A percentile compares a stretch with the other conserved stretches of the same genome.
phyloP scores from a whole-genome alignment of 2,329 filamentous ascomycete genomes.

The Cyclaneusma minus region DNA sequence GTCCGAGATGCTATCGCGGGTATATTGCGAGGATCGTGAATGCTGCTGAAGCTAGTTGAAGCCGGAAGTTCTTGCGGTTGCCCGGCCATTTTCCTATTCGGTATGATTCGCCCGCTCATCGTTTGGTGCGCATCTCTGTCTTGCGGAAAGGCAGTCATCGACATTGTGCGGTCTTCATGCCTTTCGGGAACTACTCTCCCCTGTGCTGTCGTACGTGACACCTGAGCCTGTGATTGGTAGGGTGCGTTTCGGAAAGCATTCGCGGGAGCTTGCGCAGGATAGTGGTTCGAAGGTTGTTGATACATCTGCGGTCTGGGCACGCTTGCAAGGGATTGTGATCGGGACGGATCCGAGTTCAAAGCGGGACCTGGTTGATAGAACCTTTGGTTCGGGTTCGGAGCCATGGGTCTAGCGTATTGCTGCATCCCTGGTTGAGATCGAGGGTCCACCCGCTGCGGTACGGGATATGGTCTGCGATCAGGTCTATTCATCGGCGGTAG shows the following conservation, averaged over 20 bases:
- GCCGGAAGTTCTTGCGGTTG: constrained; percentile 4
- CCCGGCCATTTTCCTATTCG: constrained; percentile 40
- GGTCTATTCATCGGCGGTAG: constrained; percentile 44
- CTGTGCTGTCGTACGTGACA: constrained; percentile 74
- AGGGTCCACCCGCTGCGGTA: constrained; percentile 32
- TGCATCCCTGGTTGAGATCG: constrained; percentile 18
- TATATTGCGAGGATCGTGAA: constrained; percentile 10
- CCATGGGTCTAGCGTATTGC: constrained; percentile 29
- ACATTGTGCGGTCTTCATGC: constrained; percentile 89
- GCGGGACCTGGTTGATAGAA: constrained; percentile 49
- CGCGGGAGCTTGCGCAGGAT: constrained; percentile 50
- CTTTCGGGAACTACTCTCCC: constrained; percentile 83
- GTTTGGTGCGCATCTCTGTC: constrained; percentile 77
- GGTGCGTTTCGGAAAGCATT: constrained; percentile 67
- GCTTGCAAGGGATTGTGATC: constrained; percentile 84
- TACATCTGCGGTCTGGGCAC: constrained; percentile 60
- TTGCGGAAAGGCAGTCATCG: constrained; percentile 69
- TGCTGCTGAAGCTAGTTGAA: no score
- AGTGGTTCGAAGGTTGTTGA: constrained; percentile 43
- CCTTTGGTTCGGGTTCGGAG: no score
- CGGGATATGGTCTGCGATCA: constrained; percentile 55
- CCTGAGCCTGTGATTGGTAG: constrained; percentile 42
- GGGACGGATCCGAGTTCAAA: constrained; percentile 70
- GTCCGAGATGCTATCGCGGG: constrained; percentile 37
- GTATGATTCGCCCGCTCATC: constrained; percentile 84